Conservation (phyloP, 2,329 filamentous ascomycete species). For the Hymenoscyphus infarciens region DNA sequence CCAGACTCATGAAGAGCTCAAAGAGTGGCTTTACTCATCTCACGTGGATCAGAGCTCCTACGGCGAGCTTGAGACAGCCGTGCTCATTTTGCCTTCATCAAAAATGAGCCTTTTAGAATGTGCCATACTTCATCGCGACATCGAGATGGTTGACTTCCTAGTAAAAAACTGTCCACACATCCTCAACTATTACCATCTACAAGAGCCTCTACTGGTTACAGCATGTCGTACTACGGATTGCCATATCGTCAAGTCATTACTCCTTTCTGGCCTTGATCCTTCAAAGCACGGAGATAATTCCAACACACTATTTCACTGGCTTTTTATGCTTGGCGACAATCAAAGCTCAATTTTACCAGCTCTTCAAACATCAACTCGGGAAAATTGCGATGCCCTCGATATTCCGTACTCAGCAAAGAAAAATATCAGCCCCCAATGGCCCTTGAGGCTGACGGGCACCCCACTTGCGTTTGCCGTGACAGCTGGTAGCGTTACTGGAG, state of each 20-base stretch:
- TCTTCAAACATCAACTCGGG: neutral
- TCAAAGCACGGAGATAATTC: neutral
- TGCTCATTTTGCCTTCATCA: neutral
- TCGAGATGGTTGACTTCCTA: neutral
- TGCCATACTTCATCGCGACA: constrained; percentile 1
- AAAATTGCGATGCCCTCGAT: neutral
- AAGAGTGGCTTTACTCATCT: neutral
- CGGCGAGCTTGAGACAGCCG: neutral
- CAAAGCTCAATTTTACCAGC: neutral
- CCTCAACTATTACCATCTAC: neutral
- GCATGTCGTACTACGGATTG: neutral
- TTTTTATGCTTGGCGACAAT: constrained; percentile 10
- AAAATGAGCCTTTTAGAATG: constrained; percentile 5
- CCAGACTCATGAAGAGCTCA: neutral
- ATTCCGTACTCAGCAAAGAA: neutral
- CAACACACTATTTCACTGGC: neutral
- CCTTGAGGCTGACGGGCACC: neutral
- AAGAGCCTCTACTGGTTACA: neutral
- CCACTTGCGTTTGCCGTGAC: constrained; percentile 6
- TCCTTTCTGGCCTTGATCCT: neutral
- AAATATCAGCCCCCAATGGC: constrained; percentile 5
- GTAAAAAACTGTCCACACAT: neutral
- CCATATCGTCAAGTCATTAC: neutral
- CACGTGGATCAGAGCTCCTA: neutral
- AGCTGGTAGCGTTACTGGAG: neutral